Percentiles rank a stretch among this genome's conserved stretches.
Conservation (phyloP, 2,329 filamentous ascomycete genomes). For the Aspergillus pseudoviridinutans region DNA sequence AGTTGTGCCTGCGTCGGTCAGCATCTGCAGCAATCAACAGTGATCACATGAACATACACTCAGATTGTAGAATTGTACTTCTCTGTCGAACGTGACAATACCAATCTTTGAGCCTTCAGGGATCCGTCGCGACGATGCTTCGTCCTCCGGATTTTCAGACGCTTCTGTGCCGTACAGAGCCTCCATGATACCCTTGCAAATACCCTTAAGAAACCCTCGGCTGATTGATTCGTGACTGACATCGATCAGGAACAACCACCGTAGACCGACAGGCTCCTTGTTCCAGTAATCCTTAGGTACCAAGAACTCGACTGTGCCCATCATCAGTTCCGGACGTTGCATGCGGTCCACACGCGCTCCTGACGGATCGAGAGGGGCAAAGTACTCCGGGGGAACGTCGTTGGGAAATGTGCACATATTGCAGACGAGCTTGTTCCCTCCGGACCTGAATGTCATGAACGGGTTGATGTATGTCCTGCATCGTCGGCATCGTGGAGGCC, state of each 20-base stretch:
- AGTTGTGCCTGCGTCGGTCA: slow-evolving; percentile 57
- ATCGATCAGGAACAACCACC: slow-evolving; percentile 89
- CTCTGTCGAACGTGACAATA: slow-evolving; percentile 93
- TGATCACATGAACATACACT: slow-evolving; percentile 56
- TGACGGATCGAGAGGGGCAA: slow-evolving; percentile 81
- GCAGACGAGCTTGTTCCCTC: slow-evolving; percentile 94
- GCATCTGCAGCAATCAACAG: slow-evolving; percentile 15
- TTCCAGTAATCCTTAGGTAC: slow-evolving; percentile 99
- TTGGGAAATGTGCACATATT: slow-evolving; percentile 98
- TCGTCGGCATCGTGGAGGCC: slow-evolving; percentile 85
- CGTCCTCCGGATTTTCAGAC: slow-evolving; percentile 52
- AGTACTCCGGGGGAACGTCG: slow-evolving; percentile 88
- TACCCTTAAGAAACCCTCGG: slow-evolving; percentile 83
- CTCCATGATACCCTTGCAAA: slow-evolving; percentile 81
- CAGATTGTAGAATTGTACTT: slow-evolving; percentile 97
- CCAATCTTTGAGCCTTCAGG: slow-evolving; percentile 82
- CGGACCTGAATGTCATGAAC: slow-evolving; percentile 94
- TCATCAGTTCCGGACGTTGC: slow-evolving; percentile 81
- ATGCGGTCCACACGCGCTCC: slow-evolving; percentile 84
- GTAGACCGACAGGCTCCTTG: slow-evolving; percentile 81
- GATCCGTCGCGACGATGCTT: slow-evolving; percentile 51
- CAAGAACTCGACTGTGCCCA: slow-evolving; percentile 91
- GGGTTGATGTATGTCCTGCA: slow-evolving; percentile 98
- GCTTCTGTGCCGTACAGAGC: slow-evolving; percentile 70
- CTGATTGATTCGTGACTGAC: slow-evolving; percentile 88